Evolutionary conservation across 1,139 yeast species (phyloP).

Genomic region (Meyerozyma carpophila): DNA sequence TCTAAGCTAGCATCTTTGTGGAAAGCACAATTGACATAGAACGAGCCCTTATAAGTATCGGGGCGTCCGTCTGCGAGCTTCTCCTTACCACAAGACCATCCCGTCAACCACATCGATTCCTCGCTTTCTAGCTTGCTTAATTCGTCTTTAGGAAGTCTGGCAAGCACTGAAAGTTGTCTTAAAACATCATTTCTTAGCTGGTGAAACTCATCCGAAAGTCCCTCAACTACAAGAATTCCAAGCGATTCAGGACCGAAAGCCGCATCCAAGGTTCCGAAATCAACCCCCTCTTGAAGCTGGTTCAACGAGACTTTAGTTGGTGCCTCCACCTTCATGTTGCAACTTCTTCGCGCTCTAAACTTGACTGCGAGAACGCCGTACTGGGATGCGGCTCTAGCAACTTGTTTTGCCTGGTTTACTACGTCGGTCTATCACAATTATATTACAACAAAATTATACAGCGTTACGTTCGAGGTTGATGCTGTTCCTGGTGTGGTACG

Average conservation of each 20-base stretch:
- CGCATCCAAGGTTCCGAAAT: constrained; percentile 23
- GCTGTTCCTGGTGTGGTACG: constrained; percentile 41
- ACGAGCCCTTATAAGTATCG: constrained; percentile 55
- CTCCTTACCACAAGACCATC: constrained; percentile 67
- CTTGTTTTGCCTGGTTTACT: no score
- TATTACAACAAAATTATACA: background rate
- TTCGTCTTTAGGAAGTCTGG: constrained; percentile 31
- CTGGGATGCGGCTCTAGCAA: background rate
- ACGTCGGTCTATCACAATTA: background rate
- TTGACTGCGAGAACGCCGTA: background rate
- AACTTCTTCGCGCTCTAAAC: background rate
- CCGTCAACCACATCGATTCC: constrained; percentile 48
- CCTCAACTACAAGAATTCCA: constrained; percentile 47
- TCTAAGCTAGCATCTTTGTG: constrained; percentile 38
- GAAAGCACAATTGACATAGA: constrained; percentile 56
- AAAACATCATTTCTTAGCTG: constrained; percentile 41
- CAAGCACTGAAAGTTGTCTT: constrained; percentile 39
- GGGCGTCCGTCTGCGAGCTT: constrained; percentile 35
- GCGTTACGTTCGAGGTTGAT: constrained; percentile 13
- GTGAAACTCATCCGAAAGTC: constrained; percentile 33
- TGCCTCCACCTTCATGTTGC: background rate
- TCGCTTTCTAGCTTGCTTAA: constrained; percentile 40
- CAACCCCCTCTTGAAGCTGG: constrained; percentile 30
- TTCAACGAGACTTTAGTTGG: constrained; percentile 30
- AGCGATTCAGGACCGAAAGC: constrained; percentile 59